Conservation (phyloP, 106 monocot species). For the Xerophyta viscosa region DNA sequence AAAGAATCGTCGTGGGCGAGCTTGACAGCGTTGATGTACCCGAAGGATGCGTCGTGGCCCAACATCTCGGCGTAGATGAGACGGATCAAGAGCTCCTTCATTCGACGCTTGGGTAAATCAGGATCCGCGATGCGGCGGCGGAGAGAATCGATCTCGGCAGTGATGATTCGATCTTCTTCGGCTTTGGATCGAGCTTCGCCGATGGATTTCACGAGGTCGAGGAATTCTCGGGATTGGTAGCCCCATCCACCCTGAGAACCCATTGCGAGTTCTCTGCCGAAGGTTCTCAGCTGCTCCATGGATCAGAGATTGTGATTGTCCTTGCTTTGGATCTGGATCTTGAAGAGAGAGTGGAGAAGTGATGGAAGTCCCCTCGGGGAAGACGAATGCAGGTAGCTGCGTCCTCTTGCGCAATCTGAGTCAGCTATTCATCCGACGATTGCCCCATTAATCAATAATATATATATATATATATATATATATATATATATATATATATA, state of each 20-base stretch:
- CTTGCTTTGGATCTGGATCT: too few species aligned
- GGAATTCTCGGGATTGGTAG: slow-evolving; percentile 81
- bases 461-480: too few species aligned
- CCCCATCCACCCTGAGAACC: slow-evolving; percentile 89
- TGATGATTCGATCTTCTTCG: slow-evolving; percentile 94
- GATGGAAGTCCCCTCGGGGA: too few species aligned
- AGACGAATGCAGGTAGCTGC: too few species aligned
- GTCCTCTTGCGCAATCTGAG: too few species aligned
- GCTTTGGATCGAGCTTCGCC: slow-evolving; percentile 94
- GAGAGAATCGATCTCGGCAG: slow-evolving; percentile 74
- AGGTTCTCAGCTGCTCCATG: slow-evolving; percentile 93
- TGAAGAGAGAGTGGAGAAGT: too few species aligned
- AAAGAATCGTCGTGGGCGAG: slow-evolving; percentile 92
- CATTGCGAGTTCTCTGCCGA: slow-evolving; percentile 98
- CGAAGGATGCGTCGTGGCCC: slow-evolving; percentile 97
- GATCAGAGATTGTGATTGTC: too few species aligned
- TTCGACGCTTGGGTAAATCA: slow-evolving; percentile 73
- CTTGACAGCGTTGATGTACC: slow-evolving; percentile 98
- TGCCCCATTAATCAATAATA: too few species aligned
- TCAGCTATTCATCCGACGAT: too few species aligned
- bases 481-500: too few species aligned
- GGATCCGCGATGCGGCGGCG: slow-evolving; percentile 80
- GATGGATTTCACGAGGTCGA: slow-evolving; percentile 95
- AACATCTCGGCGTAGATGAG: slow-evolving; percentile 98
- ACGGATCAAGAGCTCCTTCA: slow-evolving; percentile 96